These are phyloP conservation scores for Peronospora tabacina DNA, from an alignment of 352 stramenopile genomes.

Conservation along the genomic window DNA sequence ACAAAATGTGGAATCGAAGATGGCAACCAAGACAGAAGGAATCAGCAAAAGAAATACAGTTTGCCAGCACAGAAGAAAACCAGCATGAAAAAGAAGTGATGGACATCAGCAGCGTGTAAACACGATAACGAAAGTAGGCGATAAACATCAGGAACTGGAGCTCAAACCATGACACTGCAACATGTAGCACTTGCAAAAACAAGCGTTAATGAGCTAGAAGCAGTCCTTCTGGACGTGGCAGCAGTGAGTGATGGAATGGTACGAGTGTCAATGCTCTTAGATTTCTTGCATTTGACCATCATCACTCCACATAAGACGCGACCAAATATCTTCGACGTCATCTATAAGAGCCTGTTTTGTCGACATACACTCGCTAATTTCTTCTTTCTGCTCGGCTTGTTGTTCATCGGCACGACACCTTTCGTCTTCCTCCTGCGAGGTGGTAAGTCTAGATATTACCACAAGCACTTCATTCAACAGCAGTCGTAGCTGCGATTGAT, in stretches of 20 bases:
- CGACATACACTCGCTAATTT: conserved; percentile 1
- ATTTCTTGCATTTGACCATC: conserved; percentile 2
- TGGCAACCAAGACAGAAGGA: conserved; percentile 46
- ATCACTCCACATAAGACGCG: conserved; percentile 22
- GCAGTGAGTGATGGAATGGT: conserved; percentile 32
- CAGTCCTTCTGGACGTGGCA: too few relatives aligned
- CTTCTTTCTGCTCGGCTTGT: conserved; percentile 3
- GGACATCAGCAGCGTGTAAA: conserved; percentile 54
- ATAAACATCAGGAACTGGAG: conserved; percentile 55
- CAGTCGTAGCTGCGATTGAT: conserved; percentile 15
- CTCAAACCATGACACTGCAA: conserved; percentile 76
- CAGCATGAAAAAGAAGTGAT: conserved; percentile 69
- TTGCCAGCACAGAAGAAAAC: conserved; percentile 74
- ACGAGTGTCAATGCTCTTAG: conserved; percentile 9
- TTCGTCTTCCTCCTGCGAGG: background rate
- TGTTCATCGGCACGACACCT: background rate
- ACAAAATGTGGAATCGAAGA: too few relatives aligned
- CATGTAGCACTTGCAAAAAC: conserved; percentile 80
- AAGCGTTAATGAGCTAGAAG: conserved; percentile 83
- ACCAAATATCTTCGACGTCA: conserved; percentile 14
- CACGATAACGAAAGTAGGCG: conserved; percentile 65
- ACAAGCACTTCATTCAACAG: conserved; percentile 20
- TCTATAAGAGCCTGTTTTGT: conserved; percentile 27
- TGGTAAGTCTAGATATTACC: background rate
- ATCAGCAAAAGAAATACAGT: conserved; percentile 53